Conservation (phyloP, 306 rosid genomes). For the Sicyos baderoa region DNA sequence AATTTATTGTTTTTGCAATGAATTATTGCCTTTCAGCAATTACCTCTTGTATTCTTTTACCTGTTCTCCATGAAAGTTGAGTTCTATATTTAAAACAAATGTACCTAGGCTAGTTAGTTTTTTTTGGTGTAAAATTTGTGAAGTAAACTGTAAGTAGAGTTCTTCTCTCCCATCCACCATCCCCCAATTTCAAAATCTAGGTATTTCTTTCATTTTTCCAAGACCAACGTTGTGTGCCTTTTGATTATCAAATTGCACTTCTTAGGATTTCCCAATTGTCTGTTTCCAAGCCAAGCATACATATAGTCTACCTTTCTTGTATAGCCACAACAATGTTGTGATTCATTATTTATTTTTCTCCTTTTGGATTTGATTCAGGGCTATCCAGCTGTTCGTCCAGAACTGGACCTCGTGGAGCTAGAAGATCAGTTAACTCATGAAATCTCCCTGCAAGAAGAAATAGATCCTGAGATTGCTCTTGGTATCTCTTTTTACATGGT, state of each 20-base stretch:
- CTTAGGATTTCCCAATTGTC: background rate
- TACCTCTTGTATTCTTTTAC: background rate
- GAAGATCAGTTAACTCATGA: slow-evolving; percentile 58
- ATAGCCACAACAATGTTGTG: background rate
- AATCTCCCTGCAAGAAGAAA: slow-evolving; percentile 43
- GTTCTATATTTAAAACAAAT: background rate
- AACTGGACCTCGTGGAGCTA: slow-evolving; percentile 49
- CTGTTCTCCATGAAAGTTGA: background rate
- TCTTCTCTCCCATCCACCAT: background rate
- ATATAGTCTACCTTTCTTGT: background rate
- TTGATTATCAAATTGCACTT: background rate
- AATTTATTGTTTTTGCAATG: background rate
- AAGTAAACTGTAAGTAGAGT: background rate
- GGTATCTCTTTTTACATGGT: slow-evolving; percentile 27
- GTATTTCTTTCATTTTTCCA: background rate
- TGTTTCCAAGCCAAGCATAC: slow-evolving; percentile 13
- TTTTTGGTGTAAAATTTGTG: background rate
- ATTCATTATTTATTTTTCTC: background rate
- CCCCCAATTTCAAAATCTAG: background rate
- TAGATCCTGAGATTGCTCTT: slow-evolving; percentile 39
- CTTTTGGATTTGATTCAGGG: slow-evolving; percentile 34
- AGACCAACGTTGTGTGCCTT: background rate
- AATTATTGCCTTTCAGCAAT: background rate
- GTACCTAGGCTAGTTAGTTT: background rate
- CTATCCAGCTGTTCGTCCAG: slow-evolving; percentile 56